Evolutionary conservation across 352 stramenopile genomes (phyloP), one percentile per base, ranked within the genome.

Genomic region (Globisporangium paddicum): DNA sequence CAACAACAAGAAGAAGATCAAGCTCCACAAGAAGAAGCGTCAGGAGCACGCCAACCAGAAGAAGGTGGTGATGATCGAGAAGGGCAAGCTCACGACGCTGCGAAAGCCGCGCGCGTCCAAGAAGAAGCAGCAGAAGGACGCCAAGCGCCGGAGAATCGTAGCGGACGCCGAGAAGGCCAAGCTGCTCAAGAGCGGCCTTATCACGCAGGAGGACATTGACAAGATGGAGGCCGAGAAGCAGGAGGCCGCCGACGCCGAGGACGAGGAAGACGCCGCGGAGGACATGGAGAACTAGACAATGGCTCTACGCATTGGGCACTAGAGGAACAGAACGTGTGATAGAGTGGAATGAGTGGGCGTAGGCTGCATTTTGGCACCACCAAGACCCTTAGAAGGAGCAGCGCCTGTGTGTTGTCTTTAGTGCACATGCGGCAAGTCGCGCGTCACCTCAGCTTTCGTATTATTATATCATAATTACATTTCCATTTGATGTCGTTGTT

Each of bases 1-100:
- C 5, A 86, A 84, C 68, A 95, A 95, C 80, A 89, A 89, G 69
- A 92, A 82, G 75, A 95, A 95, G 74, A 68, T 92, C 35, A 95
- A 95, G 65, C 71, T 95, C 35, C 75, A 83, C 41, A 85, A 75
- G 68, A 95, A 93, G 75, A 95, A 95, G 72, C 82, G 86, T 54
- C 69, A 72, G 7, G 69, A 90, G 62, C 52, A 80, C 21, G 72
- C 69, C 58, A 95, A 95, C 71, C 77, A 87, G 61, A 93, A 93
- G 67, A 92, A 93, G 64, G 86, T 95, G 28, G 64, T 72, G 52
- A 55, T 61, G 44, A 37, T 84, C 37, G 61, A 88, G 59, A 79
- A 90, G 60, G 83, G 83, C 41, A 69, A 73, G 53, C 64, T 63
- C 49, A 77, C 60, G 28, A 67, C 79, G 47, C 70, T 95, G 63